Base-by-base conservation (phyloP, 495 filamentous ascomycete species). In the Penicillium ucsense region DNA sequence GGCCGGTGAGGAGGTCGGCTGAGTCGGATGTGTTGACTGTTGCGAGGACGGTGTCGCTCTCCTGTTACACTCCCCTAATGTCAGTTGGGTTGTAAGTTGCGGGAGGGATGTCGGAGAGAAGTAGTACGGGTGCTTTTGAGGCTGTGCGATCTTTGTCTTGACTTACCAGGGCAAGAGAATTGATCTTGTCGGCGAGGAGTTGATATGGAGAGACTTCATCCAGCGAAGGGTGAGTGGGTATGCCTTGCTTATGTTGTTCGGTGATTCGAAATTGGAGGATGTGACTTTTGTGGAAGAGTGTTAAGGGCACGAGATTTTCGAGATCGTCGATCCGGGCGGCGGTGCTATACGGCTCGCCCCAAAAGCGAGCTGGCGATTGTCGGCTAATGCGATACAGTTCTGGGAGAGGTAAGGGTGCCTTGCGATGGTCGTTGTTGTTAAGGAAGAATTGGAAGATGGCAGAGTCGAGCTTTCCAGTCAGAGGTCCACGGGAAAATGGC, bases 241-340 rank as follows among this genome's bases (percentile, higher is more conserved):
- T 8, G 1, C 55, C 48, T 6, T 50, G 51, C 44, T 54, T 52
- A 43, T 53, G 59, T 8, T 60, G 38, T 38, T 64, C 60, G 1
- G 60, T 62, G 33, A 61, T 62, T 32, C 55, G 52, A 47, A 64
- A 62, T 37, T 65, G 53, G 5, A 59, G 37, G 11, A 65, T 54
- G 45, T 65, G 64, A 38, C 56, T 61, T 11, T 44, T 54, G 43
- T 67, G 60, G 41, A 64, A 60, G 7, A 64, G 43, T 8, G 56
- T 60, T 34, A 61, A 46, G 6, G 51, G 52, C 3, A 60, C 52
- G 8, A 63, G 55, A 40, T 67, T 67, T 41, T 67, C 64, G 35
- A 63, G 32, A 28, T 67, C 64, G 47, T 67, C 64, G 31, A 67
- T 38, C 10, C 55, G 62, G 12, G 62, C 58, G n/a, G 62, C 49